Percentiles rank a stretch among this genome's conserved stretches.
Conservation (phyloP, 352 stramenopile genomes). For the Phytophthora vignae region DNA sequence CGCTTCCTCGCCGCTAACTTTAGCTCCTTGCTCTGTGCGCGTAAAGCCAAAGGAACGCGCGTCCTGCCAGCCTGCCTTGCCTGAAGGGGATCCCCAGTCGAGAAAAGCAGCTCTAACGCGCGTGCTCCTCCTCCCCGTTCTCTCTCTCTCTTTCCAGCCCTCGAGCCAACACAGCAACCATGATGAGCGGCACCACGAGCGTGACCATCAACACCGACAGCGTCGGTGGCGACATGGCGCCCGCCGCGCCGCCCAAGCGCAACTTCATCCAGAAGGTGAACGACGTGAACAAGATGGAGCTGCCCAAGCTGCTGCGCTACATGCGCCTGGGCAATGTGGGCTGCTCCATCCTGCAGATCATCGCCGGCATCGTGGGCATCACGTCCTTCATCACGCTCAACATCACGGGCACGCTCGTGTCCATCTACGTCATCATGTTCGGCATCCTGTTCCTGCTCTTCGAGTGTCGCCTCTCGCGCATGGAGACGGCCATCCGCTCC, state of each 20-base stretch:
- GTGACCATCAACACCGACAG: constrained; percentile 85
- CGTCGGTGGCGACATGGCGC: constrained; percentile 60
- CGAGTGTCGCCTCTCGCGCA: constrained; percentile 87
- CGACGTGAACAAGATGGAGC: constrained; percentile 91
- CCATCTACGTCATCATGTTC: constrained; percentile 92
- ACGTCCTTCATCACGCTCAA: constrained; percentile 91
- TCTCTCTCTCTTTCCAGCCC: background rate
- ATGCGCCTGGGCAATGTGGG: constrained; percentile 87
- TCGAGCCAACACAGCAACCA: constrained; percentile 3
- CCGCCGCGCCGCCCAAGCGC: constrained; percentile 62
- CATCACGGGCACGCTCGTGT: constrained; percentile 89
- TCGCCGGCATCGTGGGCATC: constrained; percentile 82
- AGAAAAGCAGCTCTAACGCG: constrained; percentile 19
- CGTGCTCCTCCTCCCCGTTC: constrained; percentile 6
- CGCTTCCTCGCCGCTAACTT: constrained; percentile 21
- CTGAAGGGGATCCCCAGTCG: constrained; percentile 6
- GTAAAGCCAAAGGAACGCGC: background rate
- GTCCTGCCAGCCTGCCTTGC: background rate
- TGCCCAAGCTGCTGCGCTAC: constrained; percentile 88
- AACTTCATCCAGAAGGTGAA: constrained; percentile 86
- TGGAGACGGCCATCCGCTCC: constrained; percentile 81
- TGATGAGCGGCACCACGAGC: constrained; percentile 79
- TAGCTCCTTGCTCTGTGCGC: constrained; percentile 12
- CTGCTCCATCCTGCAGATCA: constrained; percentile 86
- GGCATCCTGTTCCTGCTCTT: constrained; percentile 88